These are phyloP conservation scores for Castanea sativa DNA, from an alignment of 306 rosid genomes.

Conservation along the genomic window DNA sequence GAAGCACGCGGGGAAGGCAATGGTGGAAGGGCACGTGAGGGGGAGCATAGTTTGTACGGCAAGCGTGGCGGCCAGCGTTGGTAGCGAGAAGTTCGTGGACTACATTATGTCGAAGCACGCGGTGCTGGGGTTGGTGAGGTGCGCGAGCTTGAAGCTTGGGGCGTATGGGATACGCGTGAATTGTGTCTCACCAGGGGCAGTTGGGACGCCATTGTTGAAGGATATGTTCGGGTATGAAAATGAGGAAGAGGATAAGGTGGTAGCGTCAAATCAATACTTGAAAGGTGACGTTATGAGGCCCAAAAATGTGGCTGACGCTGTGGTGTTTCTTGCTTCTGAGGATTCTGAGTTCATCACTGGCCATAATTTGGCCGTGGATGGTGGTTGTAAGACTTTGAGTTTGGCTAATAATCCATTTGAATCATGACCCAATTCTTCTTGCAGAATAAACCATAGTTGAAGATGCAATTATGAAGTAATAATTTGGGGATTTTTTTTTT, in stretches of 20 bases:
- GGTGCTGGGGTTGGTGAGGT: slow-evolving; percentile 29
- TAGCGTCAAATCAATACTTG: slow-evolving; percentile 9
- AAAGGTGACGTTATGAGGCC: slow-evolving; percentile 40
- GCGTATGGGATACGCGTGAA: too few species aligned
- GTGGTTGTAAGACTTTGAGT: slow-evolving; percentile 9
- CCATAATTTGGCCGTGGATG: slow-evolving; percentile 46
- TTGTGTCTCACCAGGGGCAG: too few species aligned
- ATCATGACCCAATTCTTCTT: too few species aligned
- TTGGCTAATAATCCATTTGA: too few species aligned
- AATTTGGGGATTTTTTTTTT: too few species aligned
- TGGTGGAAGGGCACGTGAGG: too few species aligned
- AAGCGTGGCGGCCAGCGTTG: slow-evolving; percentile 14
- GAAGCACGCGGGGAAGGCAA: too few species aligned
- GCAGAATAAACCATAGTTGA: too few species aligned
- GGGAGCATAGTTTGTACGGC: slow-evolving; percentile 35
- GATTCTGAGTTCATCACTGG: slow-evolving; percentile 41
- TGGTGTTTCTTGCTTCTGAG: slow-evolving; percentile 34
- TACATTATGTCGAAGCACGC: slow-evolving; percentile 56
- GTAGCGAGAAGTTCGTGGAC: not conserved
- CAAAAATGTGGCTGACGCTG: slow-evolving; percentile 42
- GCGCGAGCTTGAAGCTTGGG: too few species aligned
- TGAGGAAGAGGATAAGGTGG: slow-evolving; percentile 10
- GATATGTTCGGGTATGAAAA: not conserved
- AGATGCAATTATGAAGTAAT: too few species aligned
- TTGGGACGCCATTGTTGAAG: slow-evolving; percentile 7